Evolutionary conservation across 163 green algal species (phyloP), one percentile per base, ranked within the genome.

Genomic region (Prototheca stagnorum): DNA sequence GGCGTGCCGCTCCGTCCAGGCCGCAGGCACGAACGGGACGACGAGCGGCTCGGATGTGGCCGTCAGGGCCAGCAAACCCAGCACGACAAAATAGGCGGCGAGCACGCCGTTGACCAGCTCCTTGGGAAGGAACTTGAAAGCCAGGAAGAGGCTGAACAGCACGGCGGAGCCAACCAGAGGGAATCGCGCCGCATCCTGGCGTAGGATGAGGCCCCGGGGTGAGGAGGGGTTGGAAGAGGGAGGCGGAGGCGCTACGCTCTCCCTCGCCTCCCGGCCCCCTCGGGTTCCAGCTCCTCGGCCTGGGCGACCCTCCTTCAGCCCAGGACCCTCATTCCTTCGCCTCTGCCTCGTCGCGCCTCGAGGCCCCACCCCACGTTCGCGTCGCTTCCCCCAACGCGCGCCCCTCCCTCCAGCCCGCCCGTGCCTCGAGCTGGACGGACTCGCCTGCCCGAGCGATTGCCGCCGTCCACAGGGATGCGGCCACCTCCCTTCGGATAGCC

Each of bases 61-160:
- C 17, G 77, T 75, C 23, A 95, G 49, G 0, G 82, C 85, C 35
- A 93, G 53, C 5, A 75, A 72, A 3, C 86, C 90, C 12, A 99
- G 73, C 9, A 89, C 27, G 3, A 86, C 77, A 61, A 99, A 93
- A 72, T 99, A 99, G 25, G 51, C 49, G 3, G 75, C 77, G 33
- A 99, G 62, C 29, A 93, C 65, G 3, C 65, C 55, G 64, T 97
- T 98, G 20, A 98, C 78, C 2, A 92, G 53, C 27, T 89, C 66
- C 53, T 92, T 91, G 8, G 86, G 86, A 37, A 99, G 59, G 53
- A 91, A 85, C 67, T 94, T 96, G 77, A 98, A 96, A 14, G 78
- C 57, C 24, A 95, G 47, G 62, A 98, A 99, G 12, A 98, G 73
- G 2, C 70, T 68, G 45, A 98, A 77, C 0, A 99, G 80, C 19